Base-by-base conservation (phyloP, 108 stramenopile genomes). In the Nitzschia inconspicua region DNA sequence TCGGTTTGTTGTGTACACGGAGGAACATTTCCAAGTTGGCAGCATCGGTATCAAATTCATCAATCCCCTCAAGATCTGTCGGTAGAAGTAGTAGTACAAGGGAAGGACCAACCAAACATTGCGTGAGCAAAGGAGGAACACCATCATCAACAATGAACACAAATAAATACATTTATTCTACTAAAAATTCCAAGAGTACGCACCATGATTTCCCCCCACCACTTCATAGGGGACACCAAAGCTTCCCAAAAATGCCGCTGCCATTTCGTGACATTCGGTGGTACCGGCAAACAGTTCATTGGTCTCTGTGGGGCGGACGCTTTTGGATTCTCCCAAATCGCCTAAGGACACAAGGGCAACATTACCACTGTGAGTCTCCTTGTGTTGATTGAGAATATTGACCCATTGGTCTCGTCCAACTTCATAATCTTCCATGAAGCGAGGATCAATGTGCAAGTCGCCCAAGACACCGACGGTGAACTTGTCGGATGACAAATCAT, bases 61-160 rank as follows among this genome's bases (percentile, higher is more conserved):
- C 91, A 27, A 97, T 64, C 24, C 94, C 96, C 79, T 97, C 96
- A 27, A 97, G 70, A 72, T 97, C 96, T n/a, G n/a, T n/a, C n/a
- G n/a, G n/a, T n/a, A n/a, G n/a, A n/a, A n/a, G n/a, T n/a, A n/a
- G n/a, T n/a, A n/a, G n/a, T n/a, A n/a, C n/a, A n/a, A n/a, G n/a
- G n/a, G n/a, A n/a, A n/a, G n/a, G n/a, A n/a, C n/a, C n/a, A n/a
- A n/a, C n/a, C n/a, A n/a, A n/a, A n/a, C n/a, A n/a, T n/a, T n/a
- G n/a, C n/a, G n/a, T n/a, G n/a, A n/a, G n/a, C n/a, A n/a, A n/a
- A n/a, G n/a, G n/a, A n/a, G n/a, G n/a, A n/a, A n/a, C n/a, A n/a
- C n/a, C n/a, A n/a, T n/a, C n/a, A n/a, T n/a, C n/a, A n/a, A n/a
- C n/a, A n/a, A n/a, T n/a, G n/a, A n/a, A n/a, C n/a, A n/a, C n/a